Evolutionary conservation across 2,329 filamentous ascomycete species (phyloP), one percentile per base, ranked within the genome.

Genomic region (Botrytis galanthina): DNA sequence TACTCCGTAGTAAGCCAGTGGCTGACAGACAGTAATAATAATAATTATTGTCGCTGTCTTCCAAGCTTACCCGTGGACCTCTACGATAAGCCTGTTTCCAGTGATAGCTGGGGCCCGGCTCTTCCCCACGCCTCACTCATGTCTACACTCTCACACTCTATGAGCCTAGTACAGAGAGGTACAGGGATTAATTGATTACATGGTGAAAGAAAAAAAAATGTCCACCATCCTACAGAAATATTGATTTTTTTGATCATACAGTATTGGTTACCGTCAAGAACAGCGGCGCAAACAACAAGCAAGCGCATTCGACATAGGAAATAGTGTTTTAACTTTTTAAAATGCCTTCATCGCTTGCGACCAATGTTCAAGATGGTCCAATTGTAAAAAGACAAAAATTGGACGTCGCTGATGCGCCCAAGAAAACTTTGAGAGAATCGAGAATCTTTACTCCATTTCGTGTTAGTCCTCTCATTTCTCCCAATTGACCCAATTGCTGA

Each of bases 381-480:
- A 83, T 92, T 77, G 87, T 87, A 74, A 98, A 98, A 86, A 90
- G 94, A 76, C 92, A 94, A 83, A 94, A 92, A 84, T 84, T 90
- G 74, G 83, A 85, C 75, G 80, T 80, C 73, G 79, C 81, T 73
- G 84, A 83, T 75, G 77, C 80, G 80, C 82, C 73, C 70, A 82
- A 79, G 77, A 83, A 62, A 80, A 85, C 76, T 75, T 82, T 76
- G 75, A 84, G 84, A 79, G 87, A 88, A 73, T 97, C 95, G 18
- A 89, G 90, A 81, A 94, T 98, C 78, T 98, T 99, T 85, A 93
- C 95, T 79, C 95, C 96, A 1, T 98, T 95, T 84, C 87, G 96
- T 82, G 94, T 97, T 90, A 77, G 91, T 83, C 10, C 54, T 57
- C 14, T 54, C n/a, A 35, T 61, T 32, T 35, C 29, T 2, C 35